Evolutionary conservation across 306 rosid species (phyloP), one percentile per base, ranked within the genome.

Genomic region (Rubus idaeus): DNA sequence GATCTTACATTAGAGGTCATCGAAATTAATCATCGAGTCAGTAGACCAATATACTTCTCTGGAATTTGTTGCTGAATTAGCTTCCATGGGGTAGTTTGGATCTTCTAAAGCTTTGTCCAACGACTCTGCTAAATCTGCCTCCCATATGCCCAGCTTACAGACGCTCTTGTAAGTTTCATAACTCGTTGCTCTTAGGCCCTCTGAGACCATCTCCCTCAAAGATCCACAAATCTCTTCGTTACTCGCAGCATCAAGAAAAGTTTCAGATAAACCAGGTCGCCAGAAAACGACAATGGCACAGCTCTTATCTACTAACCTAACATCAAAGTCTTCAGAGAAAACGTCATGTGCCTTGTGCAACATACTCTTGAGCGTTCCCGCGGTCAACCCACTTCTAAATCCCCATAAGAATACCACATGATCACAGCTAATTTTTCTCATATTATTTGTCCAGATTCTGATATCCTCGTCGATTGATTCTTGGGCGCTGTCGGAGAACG

Each of bases 361-460:
- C 68, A 81, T 63, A 64, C 77, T 74, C 89, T 85, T 94, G 69
- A 90, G 78, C 78, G 42, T 84, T 75, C 88, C 84, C 3, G 97
- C 91, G 10, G 93, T 94, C 77, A 77, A 73, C 17, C 91, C 89
- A 49, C 41, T 56, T 58, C 84, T 80, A 68, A 90, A 92, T 80
- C 96, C 97, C 98, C 98, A 92, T 76, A 92, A 52, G 89, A 91
- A 90, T 56, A 89, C 88, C 84, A 88, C 74, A 55, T 92, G 81
- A 65, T 81, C 83, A 62, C 85, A 79, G 70, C 77, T 85, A 67
- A 90, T 85, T 77, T 80, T 89, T 84, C 80, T 86, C 77, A 86
- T 45, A 26, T 75, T 83, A 52, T 81, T 84, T 52, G 80, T 73
- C 96, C 96, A 92, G 37, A 91, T 74, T 35, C 79, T 68, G 46